Evolutionary conservation across 2,329 filamentous ascomycete species (phyloP).

Genomic region (Monosporascus sp.): DNA sequence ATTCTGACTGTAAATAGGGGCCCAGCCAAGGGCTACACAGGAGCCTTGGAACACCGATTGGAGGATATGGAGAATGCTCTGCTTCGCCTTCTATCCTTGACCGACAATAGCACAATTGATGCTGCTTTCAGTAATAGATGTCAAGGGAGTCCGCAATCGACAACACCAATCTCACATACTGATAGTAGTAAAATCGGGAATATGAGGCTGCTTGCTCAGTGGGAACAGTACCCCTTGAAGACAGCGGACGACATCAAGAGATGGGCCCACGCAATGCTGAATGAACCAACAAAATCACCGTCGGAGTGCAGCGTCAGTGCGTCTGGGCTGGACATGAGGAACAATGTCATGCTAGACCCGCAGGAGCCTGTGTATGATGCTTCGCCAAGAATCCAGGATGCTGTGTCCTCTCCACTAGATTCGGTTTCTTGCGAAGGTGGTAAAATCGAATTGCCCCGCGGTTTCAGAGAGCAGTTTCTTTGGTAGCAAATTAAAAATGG

Average conservation of each 20-base stretch:
- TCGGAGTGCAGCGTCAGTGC: not conserved
- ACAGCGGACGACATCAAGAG: not conserved
- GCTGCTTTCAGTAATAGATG: not conserved
- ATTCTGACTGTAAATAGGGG: slow-evolving; percentile 25
- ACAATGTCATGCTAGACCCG: not conserved
- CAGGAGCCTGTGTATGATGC: not conserved
- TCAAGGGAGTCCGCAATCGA: not conserved
- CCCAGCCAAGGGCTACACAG: slow-evolving; percentile 41
- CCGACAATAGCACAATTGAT: slow-evolving; percentile 17
- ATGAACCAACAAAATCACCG: not conserved
- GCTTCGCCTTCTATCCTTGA: slow-evolving; percentile 29
- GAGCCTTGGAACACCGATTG: slow-evolving; percentile 36
- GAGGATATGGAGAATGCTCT: slow-evolving; percentile 35
- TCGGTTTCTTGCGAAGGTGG: not conserved
- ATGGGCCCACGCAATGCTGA: not conserved
- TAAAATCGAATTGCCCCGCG: not conserved
- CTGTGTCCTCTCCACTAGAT: not conserved
- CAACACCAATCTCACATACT: not conserved
- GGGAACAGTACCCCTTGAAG: slow-evolving; percentile 2
- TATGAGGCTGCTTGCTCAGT: slow-evolving; percentile 1
- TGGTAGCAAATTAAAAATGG: not conserved
- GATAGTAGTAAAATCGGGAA: not conserved
- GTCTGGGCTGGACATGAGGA: not conserved
- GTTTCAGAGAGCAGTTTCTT: slow-evolving; percentile 5
- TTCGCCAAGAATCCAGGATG: not conserved